A percentile compares a stretch with the other conserved stretches of the same genome.
phyloP scores from a whole-genome alignment of 1,284 basidiomycete species.

The Ceratobasidium sp. region DNA sequence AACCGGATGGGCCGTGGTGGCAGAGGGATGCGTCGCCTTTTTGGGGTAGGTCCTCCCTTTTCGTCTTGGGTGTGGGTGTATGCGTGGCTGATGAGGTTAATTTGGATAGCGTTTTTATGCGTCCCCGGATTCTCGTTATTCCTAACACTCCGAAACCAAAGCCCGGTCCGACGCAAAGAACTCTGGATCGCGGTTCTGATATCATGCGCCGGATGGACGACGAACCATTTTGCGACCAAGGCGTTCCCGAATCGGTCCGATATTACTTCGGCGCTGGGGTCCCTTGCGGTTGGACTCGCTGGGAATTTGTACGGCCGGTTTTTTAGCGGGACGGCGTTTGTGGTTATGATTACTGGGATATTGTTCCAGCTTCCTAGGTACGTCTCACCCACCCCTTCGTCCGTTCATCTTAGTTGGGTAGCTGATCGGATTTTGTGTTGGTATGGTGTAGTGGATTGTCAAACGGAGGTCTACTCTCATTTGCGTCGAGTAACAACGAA shows the following conservation, averaged over 20 bases:
- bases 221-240: constrained; percentile 77
- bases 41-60: constrained; percentile 64
- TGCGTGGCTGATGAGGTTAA: neutral
- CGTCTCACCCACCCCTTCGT: no score
- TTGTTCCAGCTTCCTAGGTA: constrained; percentile 38
- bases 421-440: no score
- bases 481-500: constrained; percentile 68
- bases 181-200: constrained; percentile 65
- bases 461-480: constrained; percentile 85
- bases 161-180: constrained; percentile 78
- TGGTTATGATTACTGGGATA: constrained; percentile 70
- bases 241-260: constrained; percentile 80
- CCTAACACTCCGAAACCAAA: constrained; percentile 82
- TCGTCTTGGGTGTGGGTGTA: neutral
- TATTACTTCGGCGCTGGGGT: constrained; percentile 80
- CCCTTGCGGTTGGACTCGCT: constrained; percentile 85
- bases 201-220: constrained; percentile 69
- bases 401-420: neutral
- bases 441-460: constrained; percentile 87
- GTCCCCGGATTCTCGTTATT: constrained; percentile 83
- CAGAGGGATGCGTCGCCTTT: constrained; percentile 67
- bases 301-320: constrained; percentile 87
- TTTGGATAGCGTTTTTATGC: constrained; percentile 74
- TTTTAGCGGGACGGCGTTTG: constrained; percentile 82
- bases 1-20: constrained; percentile 69